phyloP scores from a whole-genome alignment of 2,329 filamentous ascomycete genomes.

The Penicillium griseofulvum region DNA sequence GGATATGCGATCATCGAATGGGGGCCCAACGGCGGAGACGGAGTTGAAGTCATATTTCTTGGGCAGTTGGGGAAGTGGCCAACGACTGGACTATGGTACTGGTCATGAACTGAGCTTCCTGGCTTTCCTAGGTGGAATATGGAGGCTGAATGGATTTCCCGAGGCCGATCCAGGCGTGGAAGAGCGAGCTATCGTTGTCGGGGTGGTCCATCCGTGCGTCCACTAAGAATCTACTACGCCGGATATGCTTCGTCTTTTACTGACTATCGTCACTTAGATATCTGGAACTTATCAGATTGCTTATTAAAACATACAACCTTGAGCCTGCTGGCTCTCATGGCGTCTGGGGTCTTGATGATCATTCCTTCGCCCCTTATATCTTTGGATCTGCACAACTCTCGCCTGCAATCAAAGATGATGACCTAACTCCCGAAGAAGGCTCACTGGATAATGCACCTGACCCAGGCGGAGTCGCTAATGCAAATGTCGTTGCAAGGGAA shows the following conservation, averaged over 20 bases:
- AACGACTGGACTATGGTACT: constrained; percentile 91
- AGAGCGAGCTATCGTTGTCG: constrained; percentile 78
- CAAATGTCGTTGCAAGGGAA: constrained; percentile 62
- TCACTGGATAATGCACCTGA: constrained; percentile 70
- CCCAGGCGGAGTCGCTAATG: constrained; percentile 66
- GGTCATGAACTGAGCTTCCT: constrained; percentile 94
- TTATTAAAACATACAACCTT: constrained; percentile 88
- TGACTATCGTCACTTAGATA: constrained; percentile 55
- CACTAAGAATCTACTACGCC: not conserved
- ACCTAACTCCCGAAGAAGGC: constrained; percentile 72
- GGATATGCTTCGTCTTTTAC: constrained; percentile 4
- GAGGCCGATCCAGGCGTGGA: constrained; percentile 53
- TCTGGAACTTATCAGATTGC: constrained; percentile 70
- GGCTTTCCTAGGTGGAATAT: constrained; percentile 83
- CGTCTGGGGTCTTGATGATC: constrained; percentile 98
- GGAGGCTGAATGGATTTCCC: constrained; percentile 81
- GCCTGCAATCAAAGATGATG: constrained; percentile 64
- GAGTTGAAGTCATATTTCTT: constrained; percentile 79
- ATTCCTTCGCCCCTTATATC: constrained; percentile 90
- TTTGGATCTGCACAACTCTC: constrained; percentile 90
- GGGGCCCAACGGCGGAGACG: constrained; percentile 51
- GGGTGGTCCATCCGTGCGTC: constrained; percentile 76
- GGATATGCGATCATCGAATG: constrained; percentile 25
- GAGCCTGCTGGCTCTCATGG: constrained; percentile 96
- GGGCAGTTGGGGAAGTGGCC: constrained; percentile 81